Percentiles rank a stretch among this genome's conserved stretches.
These are phyloP conservation scores for Gastrolobium bilobum DNA, from an alignment of 306 rosid species.

Conservation along the genomic window DNA sequence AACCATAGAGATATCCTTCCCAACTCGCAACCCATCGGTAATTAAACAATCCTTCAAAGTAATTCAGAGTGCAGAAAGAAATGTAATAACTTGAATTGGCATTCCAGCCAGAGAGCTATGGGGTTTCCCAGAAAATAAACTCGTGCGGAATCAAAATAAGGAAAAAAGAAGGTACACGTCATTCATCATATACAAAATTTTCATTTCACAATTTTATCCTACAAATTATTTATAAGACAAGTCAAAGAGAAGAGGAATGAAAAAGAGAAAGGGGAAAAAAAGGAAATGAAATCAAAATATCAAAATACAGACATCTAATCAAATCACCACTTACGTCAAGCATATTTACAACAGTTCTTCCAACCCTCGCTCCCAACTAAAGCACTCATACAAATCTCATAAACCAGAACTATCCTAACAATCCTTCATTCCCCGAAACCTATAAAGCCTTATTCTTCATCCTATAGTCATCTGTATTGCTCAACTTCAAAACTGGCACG, in stretches of 20 bases:
- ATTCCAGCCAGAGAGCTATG: neutral
- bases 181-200: slow-evolving; percentile 61
- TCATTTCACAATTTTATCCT: slow-evolving; percentile 59
- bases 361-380: slow-evolving; percentile 58
- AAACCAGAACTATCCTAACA: slow-evolving; percentile 57
- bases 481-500: slow-evolving; percentile 96
- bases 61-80: slow-evolving; percentile 1
- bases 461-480: slow-evolving; percentile 51
- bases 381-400: slow-evolving; percentile 55
- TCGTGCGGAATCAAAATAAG: neutral
- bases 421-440: slow-evolving; percentile 62
- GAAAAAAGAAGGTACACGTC: slow-evolving; percentile 18
- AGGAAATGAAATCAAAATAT: slow-evolving; percentile 43
- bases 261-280: slow-evolving; percentile 19
- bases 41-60: neutral
- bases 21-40: neutral
- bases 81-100: slow-evolving; percentile 11
- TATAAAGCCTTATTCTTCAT: slow-evolving; percentile 54
- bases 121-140: slow-evolving; percentile 4
- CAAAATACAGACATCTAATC: slow-evolving; percentile 71
- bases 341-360: slow-evolving; percentile 72
- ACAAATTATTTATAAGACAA: slow-evolving; percentile 89
- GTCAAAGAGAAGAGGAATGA: slow-evolving; percentile 44
- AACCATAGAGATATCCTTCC: neutral
- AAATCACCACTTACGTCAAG: slow-evolving; percentile 58